Evolutionary conservation across 1,139 yeast species (phyloP), one percentile per base, ranked within the genome.

Genomic region (Scheffersomyces lignicola): DNA sequence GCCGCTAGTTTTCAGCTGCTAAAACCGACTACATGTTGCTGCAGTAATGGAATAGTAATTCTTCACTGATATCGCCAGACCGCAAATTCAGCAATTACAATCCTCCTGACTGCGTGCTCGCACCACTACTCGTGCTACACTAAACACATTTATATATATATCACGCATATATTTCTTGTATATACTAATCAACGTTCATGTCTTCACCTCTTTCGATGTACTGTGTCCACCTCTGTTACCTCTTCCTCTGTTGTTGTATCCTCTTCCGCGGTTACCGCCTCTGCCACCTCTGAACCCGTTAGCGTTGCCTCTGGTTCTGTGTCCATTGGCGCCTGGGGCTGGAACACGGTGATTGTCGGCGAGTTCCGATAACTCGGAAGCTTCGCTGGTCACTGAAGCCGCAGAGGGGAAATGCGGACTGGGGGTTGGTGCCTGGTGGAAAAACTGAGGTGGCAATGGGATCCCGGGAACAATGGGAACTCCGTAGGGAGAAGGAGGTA

Each of bases 381-480:
- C 23, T 20, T 20, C 23, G n/a, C 23, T 20, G n/a, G 23, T 20
- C 8, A 20, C 23, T 20, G 23, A 20, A 9, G 15, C 27, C 21
- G 4, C 36, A 26, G n/a, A 24, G 31, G 15, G 31, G 10, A 24
- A 16, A 17, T 25, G 32, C 18, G 20, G 39, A 3, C 13, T 30
- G 18, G 34, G 38, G 23, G 37, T 48, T 24, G 40, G 42, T 12
- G 43, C 49, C 31, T 58, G 65, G 37, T 52, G 50, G 36, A 31
- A 29, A 16, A 58, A 60, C 25, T 62, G 69, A 2, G 68, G 69
- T 18, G 71, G 70, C 37, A 62, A 51, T 29, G 69, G 56, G 23
- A 44, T 45, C 9, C 55, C 55, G 14, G 58, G 56, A 24, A 46
- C 49, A 10, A 43, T 42, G 5, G 52, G 51, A 15, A 46, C 32